Evolutionary conservation across 495 filamentous ascomycete genomes (phyloP).

Genomic region (Penicillium cinerascens): DNA sequence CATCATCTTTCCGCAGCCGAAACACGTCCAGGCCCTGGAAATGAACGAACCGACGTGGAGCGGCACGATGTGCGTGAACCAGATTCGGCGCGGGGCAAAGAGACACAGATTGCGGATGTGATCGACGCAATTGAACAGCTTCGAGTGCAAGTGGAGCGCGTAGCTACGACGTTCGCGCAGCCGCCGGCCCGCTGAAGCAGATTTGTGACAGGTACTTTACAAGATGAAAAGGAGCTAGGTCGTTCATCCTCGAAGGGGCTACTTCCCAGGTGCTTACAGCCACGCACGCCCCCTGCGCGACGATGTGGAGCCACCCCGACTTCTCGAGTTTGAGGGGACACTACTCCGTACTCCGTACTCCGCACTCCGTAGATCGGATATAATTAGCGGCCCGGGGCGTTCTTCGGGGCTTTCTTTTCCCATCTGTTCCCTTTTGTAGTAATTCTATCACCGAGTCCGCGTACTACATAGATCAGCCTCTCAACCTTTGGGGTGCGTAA

Average conservation of each 20-base stretch:
- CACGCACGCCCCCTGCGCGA: constrained; percentile 21
- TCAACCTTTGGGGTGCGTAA: neutral
- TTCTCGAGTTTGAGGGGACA: constrained; percentile 7
- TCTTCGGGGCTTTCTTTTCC: neutral
- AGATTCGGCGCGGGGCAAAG: constrained; percentile 17
- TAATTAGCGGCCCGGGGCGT: neutral
- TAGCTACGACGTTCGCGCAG: constrained; percentile 25
- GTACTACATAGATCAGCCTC: neutral
- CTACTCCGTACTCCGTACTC: too few species aligned
- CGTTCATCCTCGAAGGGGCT: neutral
- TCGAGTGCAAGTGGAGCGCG: constrained; percentile 39
- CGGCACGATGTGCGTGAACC: constrained; percentile 21
- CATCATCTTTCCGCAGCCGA: constrained; percentile 26
- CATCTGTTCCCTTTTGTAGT: neutral
- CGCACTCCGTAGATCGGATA: neutral
- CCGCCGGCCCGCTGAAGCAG: constrained; percentile 8
- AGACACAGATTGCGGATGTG: constrained; percentile 31
- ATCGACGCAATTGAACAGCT: constrained; percentile 40
- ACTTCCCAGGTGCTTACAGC: constrained; percentile 17
- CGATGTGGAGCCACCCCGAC: constrained; percentile 14
- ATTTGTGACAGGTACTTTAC: neutral
- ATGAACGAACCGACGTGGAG: constrained; percentile 20
- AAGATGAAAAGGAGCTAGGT: constrained; percentile 1
- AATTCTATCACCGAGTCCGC: neutral
- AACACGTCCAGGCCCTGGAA: constrained; percentile 16